Percentiles rank a stretch among this genome's conserved stretches.
Evolutionary conservation across 2,329 filamentous ascomycete genomes (phyloP).

Genomic region (Xylariales sp.): DNA sequence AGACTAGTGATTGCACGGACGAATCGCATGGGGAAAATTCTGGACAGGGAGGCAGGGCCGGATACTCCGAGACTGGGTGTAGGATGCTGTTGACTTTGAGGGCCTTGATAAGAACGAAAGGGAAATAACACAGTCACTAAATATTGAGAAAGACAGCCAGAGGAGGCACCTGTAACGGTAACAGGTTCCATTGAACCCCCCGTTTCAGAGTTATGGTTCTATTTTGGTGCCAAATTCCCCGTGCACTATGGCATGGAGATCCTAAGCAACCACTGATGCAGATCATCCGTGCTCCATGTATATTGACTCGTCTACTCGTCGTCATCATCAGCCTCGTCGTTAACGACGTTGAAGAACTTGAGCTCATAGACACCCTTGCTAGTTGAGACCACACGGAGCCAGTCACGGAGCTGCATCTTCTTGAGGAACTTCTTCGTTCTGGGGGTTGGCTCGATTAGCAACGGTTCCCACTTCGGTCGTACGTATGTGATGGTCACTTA

Average conservation of each 20-base stretch:
- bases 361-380: constrained; percentile 98
- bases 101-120: no score
- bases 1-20: no score
- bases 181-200: no score
- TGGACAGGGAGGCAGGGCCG: no score
- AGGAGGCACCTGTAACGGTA: no score
- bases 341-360: constrained; percentile 99
- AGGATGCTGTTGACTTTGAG: no score
- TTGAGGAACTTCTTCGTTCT: constrained; percentile 99
- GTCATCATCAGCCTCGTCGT: constrained; percentile 96
- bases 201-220: constrained; percentile 4
- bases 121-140: no score
- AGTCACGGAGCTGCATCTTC: constrained; percentile 99
- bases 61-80: no score
- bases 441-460: no score
- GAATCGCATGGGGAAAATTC: no score
- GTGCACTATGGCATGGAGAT: constrained; percentile 10
- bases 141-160: no score
- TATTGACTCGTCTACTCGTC: constrained; percentile 71
- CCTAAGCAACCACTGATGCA: constrained; percentile 4
- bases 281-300: constrained; percentile 2
- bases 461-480: background rate
- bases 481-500: constrained; percentile 44
- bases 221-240: constrained; percentile 9
- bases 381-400: constrained; percentile 97